A percentile compares a stretch with the other conserved stretches of the same genome.
Evolutionary conservation across 2,329 filamentous ascomycete species (phyloP).

Genomic region (Pezicula carpinea): DNA sequence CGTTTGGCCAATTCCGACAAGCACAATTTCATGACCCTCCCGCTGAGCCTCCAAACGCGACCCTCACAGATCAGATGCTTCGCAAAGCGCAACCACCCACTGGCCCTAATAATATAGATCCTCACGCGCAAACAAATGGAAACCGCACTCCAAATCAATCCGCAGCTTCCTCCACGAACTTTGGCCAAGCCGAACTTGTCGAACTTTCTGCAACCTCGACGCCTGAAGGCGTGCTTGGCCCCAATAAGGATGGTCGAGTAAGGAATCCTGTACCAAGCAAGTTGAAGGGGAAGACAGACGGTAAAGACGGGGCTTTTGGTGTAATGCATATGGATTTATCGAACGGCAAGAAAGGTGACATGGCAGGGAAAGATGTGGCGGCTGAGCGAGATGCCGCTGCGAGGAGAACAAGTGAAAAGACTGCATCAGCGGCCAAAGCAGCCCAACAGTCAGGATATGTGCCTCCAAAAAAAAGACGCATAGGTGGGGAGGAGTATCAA

Average conservation of each 20-base stretch:
- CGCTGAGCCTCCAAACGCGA: slow-evolving; percentile 14
- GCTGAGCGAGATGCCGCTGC: slow-evolving; percentile 53
- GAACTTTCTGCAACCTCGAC: slow-evolving; percentile 35
- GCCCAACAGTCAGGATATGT: slow-evolving; percentile 51
- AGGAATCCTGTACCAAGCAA: slow-evolving; percentile 58
- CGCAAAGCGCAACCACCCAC: neutral
- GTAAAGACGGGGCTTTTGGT: slow-evolving; percentile 55
- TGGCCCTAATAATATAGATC: neutral
- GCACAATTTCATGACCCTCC: slow-evolving; percentile 17
- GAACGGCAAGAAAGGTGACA: slow-evolving; percentile 31
- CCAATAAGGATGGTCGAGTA: slow-evolving; percentile 44
- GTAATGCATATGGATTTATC: slow-evolving; percentile 56
- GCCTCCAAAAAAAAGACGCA: slow-evolving; percentile 32
- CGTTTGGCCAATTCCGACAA: slow-evolving; percentile 18
- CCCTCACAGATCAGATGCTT: slow-evolving; percentile 6
- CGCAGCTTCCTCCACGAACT: slow-evolving; percentile 23
- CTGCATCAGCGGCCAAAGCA: slow-evolving; percentile 51
- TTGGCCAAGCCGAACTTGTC: slow-evolving; percentile 50
- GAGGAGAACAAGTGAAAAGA: slow-evolving; percentile 58
- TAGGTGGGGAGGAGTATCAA: slow-evolving; percentile 3
- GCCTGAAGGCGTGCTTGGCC: slow-evolving; percentile 26
- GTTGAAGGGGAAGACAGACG: slow-evolving; percentile 52
- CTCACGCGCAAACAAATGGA: too few relatives aligned
- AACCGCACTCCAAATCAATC: neutral
- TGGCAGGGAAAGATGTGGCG: slow-evolving; percentile 34